Conservation (phyloP, 768 basidiomycete genomes). For the Aureoboletus auriporus region DNA sequence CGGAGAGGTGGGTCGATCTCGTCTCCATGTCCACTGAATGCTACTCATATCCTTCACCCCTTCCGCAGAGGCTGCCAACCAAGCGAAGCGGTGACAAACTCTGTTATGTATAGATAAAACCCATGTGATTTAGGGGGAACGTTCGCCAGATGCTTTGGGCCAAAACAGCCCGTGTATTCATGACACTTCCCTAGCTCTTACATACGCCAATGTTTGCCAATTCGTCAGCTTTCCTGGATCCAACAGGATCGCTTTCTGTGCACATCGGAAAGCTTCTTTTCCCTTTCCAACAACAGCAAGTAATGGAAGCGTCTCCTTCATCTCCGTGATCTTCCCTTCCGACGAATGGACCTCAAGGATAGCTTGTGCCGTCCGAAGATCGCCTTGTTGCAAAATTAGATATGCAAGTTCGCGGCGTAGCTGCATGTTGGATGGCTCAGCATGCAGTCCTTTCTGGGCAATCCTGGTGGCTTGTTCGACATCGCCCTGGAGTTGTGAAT, state of each 20-base stretch:
- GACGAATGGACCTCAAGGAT: slow-evolving; percentile 35
- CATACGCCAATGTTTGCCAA: slow-evolving; percentile 62
- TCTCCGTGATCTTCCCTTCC: slow-evolving; percentile 33
- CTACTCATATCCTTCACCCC: slow-evolving; percentile 2
- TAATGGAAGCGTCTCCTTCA: slow-evolving; percentile 43
- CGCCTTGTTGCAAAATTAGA: slow-evolving; percentile 47
- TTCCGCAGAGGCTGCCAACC: slow-evolving; percentile 37
- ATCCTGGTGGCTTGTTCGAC: slow-evolving; percentile 44
- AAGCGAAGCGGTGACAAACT: slow-evolving; percentile 33
- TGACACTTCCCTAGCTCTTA: slow-evolving; percentile 30
- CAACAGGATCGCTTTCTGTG: slow-evolving; percentile 64
- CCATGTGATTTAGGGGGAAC: neutral
- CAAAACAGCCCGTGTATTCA: slow-evolving; percentile 15
- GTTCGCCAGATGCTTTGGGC: neutral
- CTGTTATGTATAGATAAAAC: neutral
- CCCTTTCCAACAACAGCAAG: slow-evolving; percentile 43
- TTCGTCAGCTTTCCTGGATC: slow-evolving; percentile 40
- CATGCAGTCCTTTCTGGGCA: slow-evolving; percentile 53
- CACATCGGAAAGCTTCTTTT: slow-evolving; percentile 36
- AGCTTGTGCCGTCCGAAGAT: slow-evolving; percentile 41
- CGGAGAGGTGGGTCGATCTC: slow-evolving; percentile 65
- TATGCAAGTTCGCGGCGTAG: slow-evolving; percentile 52
- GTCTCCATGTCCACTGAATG: neutral
- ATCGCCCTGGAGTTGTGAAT: slow-evolving; percentile 39
- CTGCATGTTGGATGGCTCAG: slow-evolving; percentile 50